These are phyloP conservation scores for Diaporthe ilicicola DNA, from an alignment of 2,329 filamentous ascomycete genomes.

Conservation along the genomic window DNA sequence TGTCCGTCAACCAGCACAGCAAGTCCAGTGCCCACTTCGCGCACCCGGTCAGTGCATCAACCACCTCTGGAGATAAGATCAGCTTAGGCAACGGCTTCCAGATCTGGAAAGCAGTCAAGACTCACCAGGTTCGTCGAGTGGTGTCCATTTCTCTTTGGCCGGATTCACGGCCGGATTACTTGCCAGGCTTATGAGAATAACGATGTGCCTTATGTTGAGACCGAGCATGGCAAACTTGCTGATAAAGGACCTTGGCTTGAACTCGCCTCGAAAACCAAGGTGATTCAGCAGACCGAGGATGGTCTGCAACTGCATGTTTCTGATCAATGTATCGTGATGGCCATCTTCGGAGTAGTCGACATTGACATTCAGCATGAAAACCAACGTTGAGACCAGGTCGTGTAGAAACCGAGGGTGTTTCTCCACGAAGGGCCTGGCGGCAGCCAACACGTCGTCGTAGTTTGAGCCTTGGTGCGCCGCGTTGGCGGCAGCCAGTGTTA, in stretches of 20 bases:
- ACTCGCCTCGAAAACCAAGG: constrained; percentile 75
- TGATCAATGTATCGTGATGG: constrained; percentile 75
- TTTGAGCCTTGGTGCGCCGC: constrained; percentile 56
- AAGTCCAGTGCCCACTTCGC: constrained; percentile 83
- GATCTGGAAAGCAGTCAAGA: constrained; percentile 33
- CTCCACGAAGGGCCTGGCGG: constrained; percentile 62
- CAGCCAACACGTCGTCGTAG: constrained; percentile 77
- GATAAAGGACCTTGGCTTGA: constrained; percentile 67
- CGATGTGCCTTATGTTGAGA: constrained; percentile 77
- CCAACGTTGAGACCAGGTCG: constrained; percentile 72
- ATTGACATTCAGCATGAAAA: constrained; percentile 74
- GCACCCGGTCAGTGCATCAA: constrained; percentile 77
- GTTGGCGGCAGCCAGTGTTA: constrained; percentile 62
- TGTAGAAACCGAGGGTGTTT: constrained; percentile 62
- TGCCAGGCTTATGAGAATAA: constrained; percentile 71
- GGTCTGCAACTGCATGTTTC: constrained; percentile 76
- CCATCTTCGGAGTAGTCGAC: constrained; percentile 85
- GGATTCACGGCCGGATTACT: constrained; percentile 61
- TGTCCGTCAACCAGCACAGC: constrained; percentile 68
- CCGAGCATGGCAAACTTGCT: constrained; percentile 80
- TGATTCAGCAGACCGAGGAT: constrained; percentile 82
- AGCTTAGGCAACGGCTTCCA: background rate
- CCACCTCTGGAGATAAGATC: constrained; percentile 63
- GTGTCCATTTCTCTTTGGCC: constrained; percentile 64
- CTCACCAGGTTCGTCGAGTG: constrained; percentile 70